Percentiles rank a stretch among this genome's conserved stretches.
These are phyloP conservation scores for Podospora appendiculata DNA, from an alignment of 495 filamentous ascomycete genomes.

Conservation along the genomic window DNA sequence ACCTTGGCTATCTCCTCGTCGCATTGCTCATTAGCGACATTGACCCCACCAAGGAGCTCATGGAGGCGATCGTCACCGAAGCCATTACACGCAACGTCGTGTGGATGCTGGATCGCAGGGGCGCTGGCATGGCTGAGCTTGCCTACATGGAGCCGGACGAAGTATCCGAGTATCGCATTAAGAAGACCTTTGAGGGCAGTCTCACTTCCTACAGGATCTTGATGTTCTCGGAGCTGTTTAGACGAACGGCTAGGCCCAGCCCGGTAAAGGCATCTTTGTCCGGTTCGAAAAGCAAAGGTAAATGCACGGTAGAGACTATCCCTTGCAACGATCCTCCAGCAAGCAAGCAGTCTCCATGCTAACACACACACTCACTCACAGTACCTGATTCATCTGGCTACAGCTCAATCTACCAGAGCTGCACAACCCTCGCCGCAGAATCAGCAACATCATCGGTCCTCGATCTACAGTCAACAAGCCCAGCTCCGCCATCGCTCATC, in stretches of 20 bases:
- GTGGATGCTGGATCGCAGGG: slow-evolving; percentile 39
- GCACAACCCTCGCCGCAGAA: too few relatives aligned
- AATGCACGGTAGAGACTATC: too few relatives aligned
- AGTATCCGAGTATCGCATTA: slow-evolving; percentile 37
- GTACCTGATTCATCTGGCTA: too few relatives aligned
- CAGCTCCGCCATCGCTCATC: too few relatives aligned
- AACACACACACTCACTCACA: too few relatives aligned
- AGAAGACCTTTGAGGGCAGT: slow-evolving; percentile 38
- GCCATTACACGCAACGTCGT: slow-evolving; percentile 44
- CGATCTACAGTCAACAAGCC: too few relatives aligned
- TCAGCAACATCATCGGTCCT: too few relatives aligned
- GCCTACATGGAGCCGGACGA: slow-evolving; percentile 34
- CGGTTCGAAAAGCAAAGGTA: too few relatives aligned
- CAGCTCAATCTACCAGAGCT: too few relatives aligned
- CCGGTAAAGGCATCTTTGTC: not conserved
- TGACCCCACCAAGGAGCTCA: slow-evolving; percentile 31
- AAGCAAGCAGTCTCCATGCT: too few relatives aligned
- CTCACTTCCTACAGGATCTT: slow-evolving; percentile 43
- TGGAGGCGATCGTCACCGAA: slow-evolving; percentile 38
- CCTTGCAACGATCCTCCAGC: too few relatives aligned
- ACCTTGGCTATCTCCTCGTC: slow-evolving; percentile 42
- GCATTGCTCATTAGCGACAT: slow-evolving; percentile 37
- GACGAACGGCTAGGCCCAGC: slow-evolving; percentile 29
- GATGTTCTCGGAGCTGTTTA: slow-evolving; percentile 47
- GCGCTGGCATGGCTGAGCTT: slow-evolving; percentile 34